Evolutionary conservation across 2,329 filamentous ascomycete genomes (phyloP).

Genomic region (Dothidotthia symphoricarpi): DNA sequence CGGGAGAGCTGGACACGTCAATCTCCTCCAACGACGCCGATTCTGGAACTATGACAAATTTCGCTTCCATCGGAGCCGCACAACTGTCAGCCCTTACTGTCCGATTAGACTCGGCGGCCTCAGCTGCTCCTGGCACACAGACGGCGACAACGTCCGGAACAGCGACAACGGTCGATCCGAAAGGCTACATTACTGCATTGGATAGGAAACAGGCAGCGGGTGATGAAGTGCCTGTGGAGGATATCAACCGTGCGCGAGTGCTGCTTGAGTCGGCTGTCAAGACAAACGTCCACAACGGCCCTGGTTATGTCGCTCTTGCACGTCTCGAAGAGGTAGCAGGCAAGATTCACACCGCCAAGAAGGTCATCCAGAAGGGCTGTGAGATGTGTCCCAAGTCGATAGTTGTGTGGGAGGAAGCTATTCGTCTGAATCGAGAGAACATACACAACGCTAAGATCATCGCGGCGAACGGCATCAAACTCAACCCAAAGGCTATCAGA

Average conservation of each 20-base stretch:
- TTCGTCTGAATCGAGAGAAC: slow-evolving; percentile 73
- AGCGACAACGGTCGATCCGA: slow-evolving; percentile 87
- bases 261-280: slow-evolving; percentile 96
- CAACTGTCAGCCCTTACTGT: slow-evolving; percentile 94
- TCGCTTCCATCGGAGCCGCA: slow-evolving; percentile 93
- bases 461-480: slow-evolving; percentile 86
- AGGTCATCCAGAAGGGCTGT: slow-evolving; percentile 83
- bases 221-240: slow-evolving; percentile 74
- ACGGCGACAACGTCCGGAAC: slow-evolving; percentile 66
- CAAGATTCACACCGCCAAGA: slow-evolving; percentile 84
- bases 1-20: slow-evolving; percentile 79
- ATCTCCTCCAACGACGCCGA: slow-evolving; percentile 63
- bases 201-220: slow-evolving; percentile 77
- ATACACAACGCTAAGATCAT: slow-evolving; percentile 93
- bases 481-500: slow-evolving; percentile 82
- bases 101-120: slow-evolving; percentile 84
- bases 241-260: slow-evolving; percentile 89
- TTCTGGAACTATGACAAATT: slow-evolving; percentile 95
- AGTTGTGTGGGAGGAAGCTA: slow-evolving; percentile 95
- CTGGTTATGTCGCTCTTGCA: slow-evolving; percentile 93
- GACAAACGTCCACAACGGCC: slow-evolving; percentile 91
- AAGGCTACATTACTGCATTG: slow-evolving; percentile 91
- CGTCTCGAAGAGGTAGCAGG: slow-evolving; percentile 90
- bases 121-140: slow-evolving; percentile 64
- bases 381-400: slow-evolving; percentile 90